phyloP scores from a whole-genome alignment of 192 early-diverging fungal species.

The Coemansia sp. region DNA sequence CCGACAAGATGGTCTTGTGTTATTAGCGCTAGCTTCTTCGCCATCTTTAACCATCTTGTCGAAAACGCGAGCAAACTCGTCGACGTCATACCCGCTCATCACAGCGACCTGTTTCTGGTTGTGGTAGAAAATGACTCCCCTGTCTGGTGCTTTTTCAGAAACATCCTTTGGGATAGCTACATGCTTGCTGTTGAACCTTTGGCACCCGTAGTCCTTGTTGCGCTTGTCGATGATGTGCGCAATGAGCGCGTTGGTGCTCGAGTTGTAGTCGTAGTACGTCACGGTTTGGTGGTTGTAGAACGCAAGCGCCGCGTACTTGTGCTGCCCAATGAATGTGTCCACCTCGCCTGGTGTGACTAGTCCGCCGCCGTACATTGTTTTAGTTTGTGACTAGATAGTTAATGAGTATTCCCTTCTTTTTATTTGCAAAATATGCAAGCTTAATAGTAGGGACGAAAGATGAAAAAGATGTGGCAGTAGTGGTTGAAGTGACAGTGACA shows the following conservation, averaged over 20 bases:
- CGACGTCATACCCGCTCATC: constrained; percentile 5
- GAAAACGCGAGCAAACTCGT: constrained; percentile 7
- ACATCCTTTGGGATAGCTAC: background rate
- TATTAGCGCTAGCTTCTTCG: background rate
- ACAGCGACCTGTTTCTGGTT: background rate
- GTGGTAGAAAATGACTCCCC: constrained; percentile 1
- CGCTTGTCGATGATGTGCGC: background rate
- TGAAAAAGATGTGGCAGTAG: too few species aligned
- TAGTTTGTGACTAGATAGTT: background rate
- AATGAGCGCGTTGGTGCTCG: constrained; percentile 7
- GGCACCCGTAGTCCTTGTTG: constrained; percentile 2
- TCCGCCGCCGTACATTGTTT: constrained; percentile 11
- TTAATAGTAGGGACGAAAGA: too few species aligned
- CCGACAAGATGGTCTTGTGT: background rate
- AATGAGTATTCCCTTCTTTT: too few species aligned
- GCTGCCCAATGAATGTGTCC: background rate
- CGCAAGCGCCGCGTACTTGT: constrained; percentile 9
- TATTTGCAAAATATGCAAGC: too few species aligned
- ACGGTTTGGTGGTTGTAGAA: constrained; percentile 7
- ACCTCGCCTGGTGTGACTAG: constrained; percentile 5
- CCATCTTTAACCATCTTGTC: background rate
- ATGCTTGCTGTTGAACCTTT: background rate
- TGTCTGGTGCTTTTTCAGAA: background rate
- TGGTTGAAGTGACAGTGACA: too few species aligned
- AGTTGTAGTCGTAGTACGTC: background rate